Evolutionary conservation across 768 basidiomycete species (phyloP), one percentile per base, ranked within the genome.

Genomic region (Macrolepiota albuminosa): DNA sequence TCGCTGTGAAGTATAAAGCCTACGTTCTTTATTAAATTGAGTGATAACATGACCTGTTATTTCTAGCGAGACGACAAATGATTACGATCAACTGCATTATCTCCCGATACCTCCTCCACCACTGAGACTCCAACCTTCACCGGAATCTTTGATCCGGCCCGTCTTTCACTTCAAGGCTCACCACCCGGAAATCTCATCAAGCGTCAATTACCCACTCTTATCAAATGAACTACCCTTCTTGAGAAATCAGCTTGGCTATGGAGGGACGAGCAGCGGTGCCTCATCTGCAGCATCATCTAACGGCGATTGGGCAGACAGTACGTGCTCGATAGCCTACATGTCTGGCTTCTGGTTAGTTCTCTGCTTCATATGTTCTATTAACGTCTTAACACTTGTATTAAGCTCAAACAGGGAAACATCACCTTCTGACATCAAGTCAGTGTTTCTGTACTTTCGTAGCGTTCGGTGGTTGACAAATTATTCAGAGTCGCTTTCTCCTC

Each of bases 1-100:
- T 61, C 5, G 61, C 60, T 24, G n/a, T 60, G 24, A 48, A 58
- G 65, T 66, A 59, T 33, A 14, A 40, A 33, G 24, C 33, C 37
- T 33, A 24, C n/a, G 5, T 46, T 39, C 4, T 37, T 6, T n/a
- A 29, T 3, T 6, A 6, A 10, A 26, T 34, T 31, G 13, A 5
- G 33, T 21, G 11, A 18, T 54, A n/a, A 54, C 29, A 29, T 33
- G 21, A 31, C 6, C 16, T 21, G 9, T 36, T 26, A 47, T 1
- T 11, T 29, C 18, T 11, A 59, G 58, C n/a, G 58, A 56, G 26
- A 49, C 55, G 42, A 42, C 4, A 42, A 0, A 33, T 42, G 42
- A 29, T 21, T 42, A 48, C 33, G 6, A 10, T 3, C 55, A 56
- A 14, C 9, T 31, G 24, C 33, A 34, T 42, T 34, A 37, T 36